Conservation (phyloP, 352 stramenopile species). For the Globisporangium nagaii region DNA sequence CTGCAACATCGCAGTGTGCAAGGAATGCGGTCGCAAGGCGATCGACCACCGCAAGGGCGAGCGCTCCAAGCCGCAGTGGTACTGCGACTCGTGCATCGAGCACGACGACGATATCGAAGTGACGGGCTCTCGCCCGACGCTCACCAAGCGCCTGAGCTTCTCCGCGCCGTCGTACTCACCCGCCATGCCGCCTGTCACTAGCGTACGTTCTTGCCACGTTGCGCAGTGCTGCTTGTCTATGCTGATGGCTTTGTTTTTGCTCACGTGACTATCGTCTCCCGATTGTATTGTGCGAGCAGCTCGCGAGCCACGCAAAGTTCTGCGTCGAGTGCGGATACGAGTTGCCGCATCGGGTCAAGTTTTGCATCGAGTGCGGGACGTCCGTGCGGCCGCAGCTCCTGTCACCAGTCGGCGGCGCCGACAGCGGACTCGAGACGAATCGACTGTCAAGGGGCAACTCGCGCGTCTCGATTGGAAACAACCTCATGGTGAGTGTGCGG, state of each 20-base stretch:
- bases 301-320: constrained; percentile 67
- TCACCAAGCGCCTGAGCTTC: constrained; percentile 63
- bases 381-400: constrained; percentile 47
- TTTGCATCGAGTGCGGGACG: constrained; percentile 84
- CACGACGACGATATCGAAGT: constrained; percentile 66
- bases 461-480: constrained; percentile 32
- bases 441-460: constrained; percentile 34
- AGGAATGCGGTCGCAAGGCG: constrained; percentile 77
- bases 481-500: constrained; percentile 34
- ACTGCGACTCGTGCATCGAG: constrained; percentile 66
- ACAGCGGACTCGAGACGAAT: constrained; percentile 16
- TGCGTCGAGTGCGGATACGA: constrained; percentile 85
- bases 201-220: constrained; percentile 24
- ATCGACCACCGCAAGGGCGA: constrained; percentile 56
- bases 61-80: constrained; percentile 65
- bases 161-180: constrained; percentile 34
- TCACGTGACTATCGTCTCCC: constrained; percentile 16
- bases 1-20: constrained; percentile 81
- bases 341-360: constrained; percentile 68
- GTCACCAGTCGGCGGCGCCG: constrained; percentile 32
- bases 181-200: constrained; percentile 32
- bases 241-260: neutral
- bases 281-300: constrained; percentile 19
- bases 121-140: constrained; percentile 32
- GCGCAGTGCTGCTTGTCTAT: neutral